Evolutionary conservation across 2,329 filamentous ascomycete species (phyloP).

Genomic region (Metarhizium album): DNA sequence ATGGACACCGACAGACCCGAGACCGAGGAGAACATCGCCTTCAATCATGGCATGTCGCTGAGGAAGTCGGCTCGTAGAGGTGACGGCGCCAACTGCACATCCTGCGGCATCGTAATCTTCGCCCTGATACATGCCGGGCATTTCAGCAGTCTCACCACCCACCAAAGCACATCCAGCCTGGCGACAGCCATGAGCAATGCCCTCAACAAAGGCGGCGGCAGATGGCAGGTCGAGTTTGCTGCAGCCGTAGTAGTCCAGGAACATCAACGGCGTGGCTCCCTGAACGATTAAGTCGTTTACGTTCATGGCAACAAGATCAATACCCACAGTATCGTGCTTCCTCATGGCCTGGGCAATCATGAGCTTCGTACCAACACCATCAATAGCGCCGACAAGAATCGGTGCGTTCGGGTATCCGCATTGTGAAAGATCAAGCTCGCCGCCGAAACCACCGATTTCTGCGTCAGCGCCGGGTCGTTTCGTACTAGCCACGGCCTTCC

Average conservation of each 20-base stretch:
- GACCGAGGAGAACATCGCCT: slow-evolving; percentile 77
- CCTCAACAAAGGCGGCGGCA: slow-evolving; percentile 78
- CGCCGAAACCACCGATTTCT: slow-evolving; percentile 91
- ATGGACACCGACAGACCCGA: slow-evolving; percentile 80
- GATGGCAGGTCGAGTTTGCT: slow-evolving; percentile 70
- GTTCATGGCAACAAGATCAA: slow-evolving; percentile 97
- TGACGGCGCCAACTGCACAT: slow-evolving; percentile 77
- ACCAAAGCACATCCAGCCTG: slow-evolving; percentile 81
- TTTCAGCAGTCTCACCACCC: slow-evolving; percentile 96
- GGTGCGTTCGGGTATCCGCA: slow-evolving; percentile 67
- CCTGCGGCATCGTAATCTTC: slow-evolving; percentile 92
- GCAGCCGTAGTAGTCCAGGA: slow-evolving; percentile 97
- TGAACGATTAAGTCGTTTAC: slow-evolving; percentile 97
- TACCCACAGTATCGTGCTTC: slow-evolving; percentile 89
- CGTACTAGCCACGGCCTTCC: slow-evolving; percentile 77
- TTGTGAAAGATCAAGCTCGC: slow-evolving; percentile 47
- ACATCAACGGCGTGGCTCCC: slow-evolving; percentile 88
- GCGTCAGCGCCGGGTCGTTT: slow-evolving; percentile 79
- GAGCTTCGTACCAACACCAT: slow-evolving; percentile 93
- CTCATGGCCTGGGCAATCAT: slow-evolving; percentile 86
- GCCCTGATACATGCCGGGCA: slow-evolving; percentile 86
- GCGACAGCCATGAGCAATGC: slow-evolving; percentile 79
- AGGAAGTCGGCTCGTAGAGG: slow-evolving; percentile 59
- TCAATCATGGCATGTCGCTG: slow-evolving; percentile 62
- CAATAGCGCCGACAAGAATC: slow-evolving; percentile 84